Base-by-base conservation (phyloP, 768 basidiomycete species). In the Lentinus brumalis region DNA sequence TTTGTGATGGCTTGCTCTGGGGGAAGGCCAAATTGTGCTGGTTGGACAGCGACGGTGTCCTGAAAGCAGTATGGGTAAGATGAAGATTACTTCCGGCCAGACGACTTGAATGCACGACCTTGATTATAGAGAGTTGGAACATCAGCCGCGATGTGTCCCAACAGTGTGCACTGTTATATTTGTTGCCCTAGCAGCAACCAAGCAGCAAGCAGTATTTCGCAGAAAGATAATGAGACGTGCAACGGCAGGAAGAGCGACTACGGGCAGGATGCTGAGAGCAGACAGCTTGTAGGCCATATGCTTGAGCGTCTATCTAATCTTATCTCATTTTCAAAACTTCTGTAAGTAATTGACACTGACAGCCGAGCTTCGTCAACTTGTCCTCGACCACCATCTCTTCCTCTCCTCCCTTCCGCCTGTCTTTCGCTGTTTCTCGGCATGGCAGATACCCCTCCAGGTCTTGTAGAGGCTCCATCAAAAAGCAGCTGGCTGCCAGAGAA, bases 11-110 rank as follows among this genome's bases (percentile, higher is more conserved):
- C 92, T 50, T 90, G 85, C 50, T 91, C 88, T 42, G 86, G 82
- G 1, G 91, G 87, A 0, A 86, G 77, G 7, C 85, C 88, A 69
- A 97, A 98, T 66, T 93, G 85, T n/a, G 84, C 81, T 8, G 96
- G 93, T 52, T 89, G 86, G n/a, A 99, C 80, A 2, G 92, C 85
- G 40, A 98, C 84, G 2, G 92, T 96, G 75, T 99, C 96, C 94
- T 96, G 65, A 12, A 11, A 7, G 11, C 29, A 18, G 5, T 12
- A 9, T 21, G 26, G 7, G 46, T 26, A 30, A 26, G 15, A 10
- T 9, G 31, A 49, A 40, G 29, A 39, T 44, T 44, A 18, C 21
- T 12, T 3, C 46, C 21, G 21, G 29, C 26, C 10, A 8, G 29
- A 47, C 18, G 44, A 45, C 11, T 35, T 35, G 15, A 51, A 41